A percentile compares a stretch with the other conserved stretches of the same genome.
Conservation (phyloP, 2,329 filamentous ascomycete species). For the Claviceps digitariae region DNA sequence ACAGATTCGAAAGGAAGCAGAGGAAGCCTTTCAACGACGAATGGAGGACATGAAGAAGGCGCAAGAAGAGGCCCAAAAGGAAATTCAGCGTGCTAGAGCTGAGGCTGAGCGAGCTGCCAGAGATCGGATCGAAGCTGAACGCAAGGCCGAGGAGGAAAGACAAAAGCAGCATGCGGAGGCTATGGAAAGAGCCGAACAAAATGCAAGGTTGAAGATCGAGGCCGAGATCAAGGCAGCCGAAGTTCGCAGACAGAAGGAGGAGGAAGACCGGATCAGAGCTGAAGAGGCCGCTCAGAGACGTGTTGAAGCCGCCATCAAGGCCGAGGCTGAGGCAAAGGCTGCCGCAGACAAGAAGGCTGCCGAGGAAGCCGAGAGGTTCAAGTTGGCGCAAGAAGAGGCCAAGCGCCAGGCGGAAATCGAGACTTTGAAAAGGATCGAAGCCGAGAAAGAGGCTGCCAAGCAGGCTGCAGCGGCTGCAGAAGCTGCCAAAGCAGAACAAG, state of each 20-base stretch:
- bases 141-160: conserved; percentile 33
- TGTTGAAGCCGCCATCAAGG: conserved; percentile 28
- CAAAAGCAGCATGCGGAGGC: conserved; percentile 21
- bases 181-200: conserved; percentile 22
- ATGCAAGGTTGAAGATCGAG: conserved; percentile 25
- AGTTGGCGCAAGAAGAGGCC: conserved; percentile 25
- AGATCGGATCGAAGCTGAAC: conserved; percentile 30
- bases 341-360: conserved; percentile 28
- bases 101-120: conserved; percentile 32
- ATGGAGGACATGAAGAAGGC: conserved; percentile 28
- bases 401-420: conserved; percentile 26
- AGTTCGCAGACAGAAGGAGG: conserved; percentile 26
- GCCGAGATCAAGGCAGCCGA: conserved; percentile 29
- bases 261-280: conserved; percentile 26
- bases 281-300: conserved; percentile 32
- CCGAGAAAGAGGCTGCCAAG: conserved; percentile 27
- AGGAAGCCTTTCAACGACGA: conserved; percentile 26
- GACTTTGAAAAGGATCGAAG: conserved; percentile 24
- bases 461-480: conserved; percentile 27
- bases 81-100: conserved; percentile 32
- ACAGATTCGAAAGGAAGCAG: conserved; percentile 32
- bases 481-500: conserved; percentile 39
- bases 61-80: conserved; percentile 31
- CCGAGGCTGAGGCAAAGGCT: conserved; percentile 26
- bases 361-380: conserved; percentile 28